Conservation (phyloP, 495 filamentous ascomycete species). For the Annulohypoxylon moriforme region DNA sequence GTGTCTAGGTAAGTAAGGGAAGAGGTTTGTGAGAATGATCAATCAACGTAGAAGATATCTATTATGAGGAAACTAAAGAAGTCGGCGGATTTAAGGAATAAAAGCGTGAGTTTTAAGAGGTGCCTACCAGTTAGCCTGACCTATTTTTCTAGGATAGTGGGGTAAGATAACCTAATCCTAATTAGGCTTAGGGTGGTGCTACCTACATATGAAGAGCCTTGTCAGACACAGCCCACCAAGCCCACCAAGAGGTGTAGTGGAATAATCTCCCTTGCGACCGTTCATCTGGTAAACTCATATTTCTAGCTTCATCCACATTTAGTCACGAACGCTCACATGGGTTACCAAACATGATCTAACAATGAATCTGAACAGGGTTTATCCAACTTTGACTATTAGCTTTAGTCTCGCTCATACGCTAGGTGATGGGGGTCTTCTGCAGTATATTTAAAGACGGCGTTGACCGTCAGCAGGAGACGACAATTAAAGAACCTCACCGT, state of each 20-base stretch:
- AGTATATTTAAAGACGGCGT: slow-evolving; percentile 36
- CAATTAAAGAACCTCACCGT: slow-evolving; percentile 3
- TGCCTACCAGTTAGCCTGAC: too few relatives aligned
- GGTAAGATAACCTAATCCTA: not conserved
- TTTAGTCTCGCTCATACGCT: not conserved
- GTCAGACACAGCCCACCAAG: too few relatives aligned
- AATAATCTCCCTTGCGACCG: not conserved
- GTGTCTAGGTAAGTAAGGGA: not conserved
- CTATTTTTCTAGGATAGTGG: not conserved
- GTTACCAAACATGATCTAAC: not conserved
- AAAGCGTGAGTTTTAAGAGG: too few relatives aligned
- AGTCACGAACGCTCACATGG: not conserved
- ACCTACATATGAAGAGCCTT: not conserved
- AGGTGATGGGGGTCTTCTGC: slow-evolving; percentile 32
- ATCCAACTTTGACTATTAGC: not conserved
- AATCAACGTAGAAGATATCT: too few relatives aligned
- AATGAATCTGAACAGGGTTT: not conserved
- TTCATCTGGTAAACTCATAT: not conserved
- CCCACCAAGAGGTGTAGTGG: too few relatives aligned
- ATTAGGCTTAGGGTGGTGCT: not conserved
- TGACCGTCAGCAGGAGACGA: slow-evolving; percentile 32
- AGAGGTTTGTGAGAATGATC: not conserved
- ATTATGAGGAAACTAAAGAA: too few relatives aligned
- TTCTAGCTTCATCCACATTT: slow-evolving; percentile 1
- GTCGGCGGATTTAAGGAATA: not conserved